Evolutionary conservation across 768 basidiomycete species (phyloP).

Genomic region (Mycena venus): DNA sequence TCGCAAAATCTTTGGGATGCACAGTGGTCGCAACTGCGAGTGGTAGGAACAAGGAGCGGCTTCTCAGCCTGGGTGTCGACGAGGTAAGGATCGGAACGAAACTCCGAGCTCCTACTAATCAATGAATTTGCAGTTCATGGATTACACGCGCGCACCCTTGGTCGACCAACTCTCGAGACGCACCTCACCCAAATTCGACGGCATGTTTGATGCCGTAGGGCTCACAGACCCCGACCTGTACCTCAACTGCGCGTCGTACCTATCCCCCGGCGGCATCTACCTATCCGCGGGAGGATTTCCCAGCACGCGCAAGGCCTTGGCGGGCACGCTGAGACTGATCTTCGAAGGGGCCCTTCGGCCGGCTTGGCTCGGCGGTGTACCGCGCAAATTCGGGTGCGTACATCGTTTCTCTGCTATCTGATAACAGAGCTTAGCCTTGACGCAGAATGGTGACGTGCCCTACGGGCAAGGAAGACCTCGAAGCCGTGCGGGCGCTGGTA

Average conservation of each 20-base stretch:
- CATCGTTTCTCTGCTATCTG: not conserved
- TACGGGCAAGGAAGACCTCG: slow-evolving; percentile 48
- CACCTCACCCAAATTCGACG: slow-evolving; percentile 64
- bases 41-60: slow-evolving; percentile 67
- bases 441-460: not conserved
- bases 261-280: slow-evolving; percentile 67
- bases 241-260: slow-evolving; percentile 60
- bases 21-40: slow-evolving; percentile 73
- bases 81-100: slow-evolving; percentile 59
- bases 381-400: slow-evolving; percentile 62
- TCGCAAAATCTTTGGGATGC: slow-evolving; percentile 76
- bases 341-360: slow-evolving; percentile 54
- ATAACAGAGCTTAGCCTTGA: not conserved
- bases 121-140: slow-evolving; percentile 58
- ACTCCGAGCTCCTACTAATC: not conserved
- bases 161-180: slow-evolving; percentile 53
- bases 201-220: slow-evolving; percentile 72
- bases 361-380: slow-evolving; percentile 64
- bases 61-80: slow-evolving; percentile 74
- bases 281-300: slow-evolving; percentile 65
- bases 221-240: slow-evolving; percentile 63
- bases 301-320: slow-evolving; percentile 45
- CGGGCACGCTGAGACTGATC: slow-evolving; percentile 46
- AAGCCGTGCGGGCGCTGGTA: slow-evolving; percentile 52
- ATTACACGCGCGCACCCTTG: slow-evolving; percentile 69